phyloP scores from a whole-genome alignment of 352 stramenopile species.

The Phytophthora pinifolia region DNA sequence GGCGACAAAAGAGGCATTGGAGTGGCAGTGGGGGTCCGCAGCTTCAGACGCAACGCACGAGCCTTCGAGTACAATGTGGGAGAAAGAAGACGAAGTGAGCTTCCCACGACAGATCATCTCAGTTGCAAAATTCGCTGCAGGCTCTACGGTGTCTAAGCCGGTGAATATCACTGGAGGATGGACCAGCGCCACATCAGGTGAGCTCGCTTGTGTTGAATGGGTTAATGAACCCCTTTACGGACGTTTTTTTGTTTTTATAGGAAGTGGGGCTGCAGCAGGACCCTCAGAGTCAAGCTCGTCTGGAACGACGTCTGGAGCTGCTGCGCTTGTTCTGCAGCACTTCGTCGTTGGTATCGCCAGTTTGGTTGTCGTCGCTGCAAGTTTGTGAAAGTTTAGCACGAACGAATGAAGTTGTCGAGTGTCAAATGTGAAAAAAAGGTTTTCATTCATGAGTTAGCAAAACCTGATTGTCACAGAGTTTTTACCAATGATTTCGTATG shows the following conservation, averaged over 20 bases:
- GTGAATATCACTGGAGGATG: constrained; percentile 33
- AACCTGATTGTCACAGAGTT: too few relatives aligned
- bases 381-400: neutral
- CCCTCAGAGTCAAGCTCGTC: constrained; percentile 16
- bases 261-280: constrained; percentile 11
- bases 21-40: constrained; percentile 66
- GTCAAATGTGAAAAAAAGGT: neutral
- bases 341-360: neutral
- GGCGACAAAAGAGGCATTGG: constrained; percentile 46
- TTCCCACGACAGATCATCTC: constrained; percentile 40
- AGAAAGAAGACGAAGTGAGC: constrained; percentile 44
- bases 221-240: neutral
- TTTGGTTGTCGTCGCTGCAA: constrained; percentile 4
- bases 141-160: constrained; percentile 44
- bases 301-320: constrained; percentile 13
- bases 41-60: constrained; percentile 43
- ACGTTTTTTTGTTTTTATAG: constrained; percentile 12
- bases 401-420: neutral
- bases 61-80: constrained; percentile 50
- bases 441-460: neutral
- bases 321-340: neutral
- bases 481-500: too few relatives aligned
- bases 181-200: constrained; percentile 30
- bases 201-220: neutral
- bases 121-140: constrained; percentile 27